Percentiles rank a stretch among this genome's conserved stretches.
phyloP scores from a whole-genome alignment of 345 rosid species.

The Brassica juncea region DNA sequence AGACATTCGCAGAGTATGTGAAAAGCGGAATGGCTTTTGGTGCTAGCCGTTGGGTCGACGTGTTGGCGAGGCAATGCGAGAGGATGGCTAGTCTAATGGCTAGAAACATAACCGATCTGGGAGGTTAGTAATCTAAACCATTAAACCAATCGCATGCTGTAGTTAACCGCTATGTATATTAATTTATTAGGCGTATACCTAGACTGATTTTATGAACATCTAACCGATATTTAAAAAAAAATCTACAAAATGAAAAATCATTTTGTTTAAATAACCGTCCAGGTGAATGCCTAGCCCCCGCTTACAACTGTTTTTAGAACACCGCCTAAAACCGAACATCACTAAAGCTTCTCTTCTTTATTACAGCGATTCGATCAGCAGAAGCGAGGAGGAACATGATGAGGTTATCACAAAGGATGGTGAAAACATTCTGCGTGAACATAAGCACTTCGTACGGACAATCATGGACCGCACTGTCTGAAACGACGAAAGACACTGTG shows the following conservation, averaged over 20 bases:
- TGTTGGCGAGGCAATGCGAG: constrained; percentile 82
- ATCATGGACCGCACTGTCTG: constrained; percentile 82
- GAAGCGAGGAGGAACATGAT: constrained; percentile 80
- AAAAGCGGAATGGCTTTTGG: constrained; percentile 74
- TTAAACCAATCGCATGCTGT: too few species aligned
- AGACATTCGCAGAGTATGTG: constrained; percentile 51
- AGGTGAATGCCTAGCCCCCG: too few species aligned
- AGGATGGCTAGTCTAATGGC: constrained; percentile 93
- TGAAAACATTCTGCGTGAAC: constrained; percentile 67
- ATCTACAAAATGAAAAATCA: too few species aligned
- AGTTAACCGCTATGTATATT: too few species aligned
- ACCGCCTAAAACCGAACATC: background rate
- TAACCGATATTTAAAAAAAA: background rate
- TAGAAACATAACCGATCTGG: constrained; percentile 74
- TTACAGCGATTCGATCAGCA: constrained; percentile 69
- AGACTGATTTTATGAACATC: background rate
- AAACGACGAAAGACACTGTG: constrained; percentile 59
- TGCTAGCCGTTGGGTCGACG: constrained; percentile 84
- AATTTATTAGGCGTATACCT: too few species aligned
- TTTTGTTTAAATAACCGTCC: too few species aligned
- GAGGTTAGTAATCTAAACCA: constrained; percentile 52
- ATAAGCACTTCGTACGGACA: constrained; percentile 67
- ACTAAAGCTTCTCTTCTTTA: background rate
- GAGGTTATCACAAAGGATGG: constrained; percentile 83
- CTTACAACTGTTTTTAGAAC: too few species aligned